phyloP scores from a whole-genome alignment of 2,329 filamentous ascomycete species.

The Phyllosticta ampelicida region DNA sequence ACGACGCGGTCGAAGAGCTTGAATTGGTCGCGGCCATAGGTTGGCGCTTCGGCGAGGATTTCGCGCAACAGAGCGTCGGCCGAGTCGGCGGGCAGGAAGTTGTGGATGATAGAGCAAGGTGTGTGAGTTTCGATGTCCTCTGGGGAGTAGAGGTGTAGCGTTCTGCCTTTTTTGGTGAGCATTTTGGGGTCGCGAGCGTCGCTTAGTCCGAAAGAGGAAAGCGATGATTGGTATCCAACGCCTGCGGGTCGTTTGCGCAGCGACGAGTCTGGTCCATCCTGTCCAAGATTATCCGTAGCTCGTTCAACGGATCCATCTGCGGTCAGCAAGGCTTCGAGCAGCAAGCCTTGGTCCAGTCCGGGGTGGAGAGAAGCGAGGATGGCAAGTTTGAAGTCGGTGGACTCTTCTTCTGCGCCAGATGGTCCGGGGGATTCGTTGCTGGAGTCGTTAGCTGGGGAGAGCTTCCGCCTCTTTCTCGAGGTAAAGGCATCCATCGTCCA shows the following conservation, averaged over 20 bases:
- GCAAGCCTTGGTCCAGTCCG: constrained; percentile 47
- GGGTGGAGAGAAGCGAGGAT: constrained; percentile 70
- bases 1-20: constrained; percentile 85
- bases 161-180: constrained; percentile 66
- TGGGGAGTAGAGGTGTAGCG: constrained; percentile 73
- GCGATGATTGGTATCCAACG: constrained; percentile 35
- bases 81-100: constrained; percentile 63
- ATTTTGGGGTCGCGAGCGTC: constrained; percentile 22
- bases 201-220: constrained; percentile 17
- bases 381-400: constrained; percentile 83
- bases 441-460: constrained; percentile 10
- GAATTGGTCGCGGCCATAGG: constrained; percentile 63
- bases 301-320: constrained; percentile 65
- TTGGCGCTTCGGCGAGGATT: constrained; percentile 59
- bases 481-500: constrained; percentile 28
- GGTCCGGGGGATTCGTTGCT: background rate
- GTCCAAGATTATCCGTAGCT: constrained; percentile 47
- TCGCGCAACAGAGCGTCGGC: constrained; percentile 68
- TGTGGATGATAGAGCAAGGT: constrained; percentile 84
- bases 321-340: constrained; percentile 70
- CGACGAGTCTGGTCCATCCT: constrained; percentile 19
- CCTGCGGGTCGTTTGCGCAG: constrained; percentile 22
- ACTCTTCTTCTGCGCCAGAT: constrained; percentile 46
- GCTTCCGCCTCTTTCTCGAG: constrained; percentile 25
- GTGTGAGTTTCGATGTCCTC: constrained; percentile 72